These are phyloP conservation scores for Mycotypha africana DNA, from an alignment of 371 early-diverging fungal genomes.

Conservation along the genomic window DNA sequence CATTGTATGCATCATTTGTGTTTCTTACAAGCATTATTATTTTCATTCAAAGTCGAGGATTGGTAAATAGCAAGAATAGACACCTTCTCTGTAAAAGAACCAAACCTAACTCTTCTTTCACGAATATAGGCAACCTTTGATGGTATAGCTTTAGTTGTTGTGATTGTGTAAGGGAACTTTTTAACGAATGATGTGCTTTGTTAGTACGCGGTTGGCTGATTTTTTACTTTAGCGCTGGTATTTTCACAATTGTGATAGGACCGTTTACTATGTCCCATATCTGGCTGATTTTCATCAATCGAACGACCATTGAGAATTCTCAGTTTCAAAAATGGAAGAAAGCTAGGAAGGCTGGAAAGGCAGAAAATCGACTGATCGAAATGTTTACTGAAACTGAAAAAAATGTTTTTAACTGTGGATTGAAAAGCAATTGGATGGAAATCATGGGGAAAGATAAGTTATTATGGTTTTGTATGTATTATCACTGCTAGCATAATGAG, in stretches of 20 bases:
- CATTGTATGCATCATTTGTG: slow-evolving; percentile 21
- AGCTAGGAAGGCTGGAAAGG: slow-evolving; percentile 2
- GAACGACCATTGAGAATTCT: slow-evolving; percentile 49
- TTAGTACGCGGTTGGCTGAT: too few relatives aligned
- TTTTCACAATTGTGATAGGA: slow-evolving; percentile 27
- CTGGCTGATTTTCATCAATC: slow-evolving; percentile 35
- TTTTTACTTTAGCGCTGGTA: slow-evolving; percentile 17
- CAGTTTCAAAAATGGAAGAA: slow-evolving; percentile 24
- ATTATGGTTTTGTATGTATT: slow-evolving; percentile 32
- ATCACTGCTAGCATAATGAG: too few relatives aligned
- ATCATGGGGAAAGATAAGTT: slow-evolving; percentile 24
- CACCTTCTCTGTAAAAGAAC: too few relatives aligned
- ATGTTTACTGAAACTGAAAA: slow-evolving; percentile 23
- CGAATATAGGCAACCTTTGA: slow-evolving; percentile 18
- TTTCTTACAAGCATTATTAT: slow-evolving; percentile 28
- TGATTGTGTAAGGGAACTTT: slow-evolving; percentile 37
- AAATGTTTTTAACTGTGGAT: slow-evolving; percentile 37
- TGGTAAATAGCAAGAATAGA: too few relatives aligned
- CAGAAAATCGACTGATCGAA: slow-evolving; percentile 3
- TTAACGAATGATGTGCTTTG: too few relatives aligned
- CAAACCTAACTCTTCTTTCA: too few relatives aligned
- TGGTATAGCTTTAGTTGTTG: slow-evolving; percentile 14
- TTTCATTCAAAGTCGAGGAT: slow-evolving; percentile 18
- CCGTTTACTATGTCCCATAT: slow-evolving; percentile 39
- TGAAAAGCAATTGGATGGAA: slow-evolving; percentile 22